Conservation (phyloP, 352 stramenopile species). For the Bremia lactucae region DNA sequence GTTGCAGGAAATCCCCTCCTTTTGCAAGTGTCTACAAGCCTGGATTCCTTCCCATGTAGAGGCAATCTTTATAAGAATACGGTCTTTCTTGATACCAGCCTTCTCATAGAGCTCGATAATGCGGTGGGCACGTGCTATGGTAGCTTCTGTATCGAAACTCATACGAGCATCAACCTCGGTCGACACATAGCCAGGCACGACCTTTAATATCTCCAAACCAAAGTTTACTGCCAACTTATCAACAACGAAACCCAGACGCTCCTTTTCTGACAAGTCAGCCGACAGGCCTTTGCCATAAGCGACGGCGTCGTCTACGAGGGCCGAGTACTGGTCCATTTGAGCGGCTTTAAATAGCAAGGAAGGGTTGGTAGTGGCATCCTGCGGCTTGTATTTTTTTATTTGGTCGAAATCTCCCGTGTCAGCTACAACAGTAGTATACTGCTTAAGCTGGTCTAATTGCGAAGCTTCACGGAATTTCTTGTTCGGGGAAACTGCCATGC, state of each 20-base stretch:
- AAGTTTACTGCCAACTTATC: constrained; percentile 99
- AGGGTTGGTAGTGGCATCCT: constrained; percentile 99
- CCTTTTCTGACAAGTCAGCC: constrained; percentile 54
- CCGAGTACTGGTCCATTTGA: constrained; percentile 90
- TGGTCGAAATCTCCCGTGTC: constrained; percentile 94
- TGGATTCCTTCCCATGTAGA: constrained; percentile 97
- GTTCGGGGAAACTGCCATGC: constrained; percentile 52
- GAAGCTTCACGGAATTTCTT: constrained; percentile 69
- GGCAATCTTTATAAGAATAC: constrained; percentile 98
- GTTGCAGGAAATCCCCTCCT: constrained; percentile 97
- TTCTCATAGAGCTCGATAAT: constrained; percentile 98
- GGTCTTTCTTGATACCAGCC: constrained; percentile 88
- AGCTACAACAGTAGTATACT: constrained; percentile 95
- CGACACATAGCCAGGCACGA: constrained; percentile 96
- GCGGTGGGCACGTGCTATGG: constrained; percentile 85
- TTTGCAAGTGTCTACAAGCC: constrained; percentile 91
- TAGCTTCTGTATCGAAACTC: constrained; percentile 92
- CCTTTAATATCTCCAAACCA: constrained; percentile 92
- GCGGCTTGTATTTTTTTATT: constrained; percentile 88
- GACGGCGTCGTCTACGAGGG: constrained; percentile 94
- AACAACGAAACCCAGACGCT: constrained; percentile 89
- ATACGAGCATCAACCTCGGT: constrained; percentile 97
- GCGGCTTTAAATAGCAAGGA: constrained; percentile 98
- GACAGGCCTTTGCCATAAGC: constrained; percentile 82
- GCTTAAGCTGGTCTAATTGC: constrained; percentile 92